Base-by-base conservation (phyloP, 805 yeast genomes). In the Candida insectalens region DNA sequence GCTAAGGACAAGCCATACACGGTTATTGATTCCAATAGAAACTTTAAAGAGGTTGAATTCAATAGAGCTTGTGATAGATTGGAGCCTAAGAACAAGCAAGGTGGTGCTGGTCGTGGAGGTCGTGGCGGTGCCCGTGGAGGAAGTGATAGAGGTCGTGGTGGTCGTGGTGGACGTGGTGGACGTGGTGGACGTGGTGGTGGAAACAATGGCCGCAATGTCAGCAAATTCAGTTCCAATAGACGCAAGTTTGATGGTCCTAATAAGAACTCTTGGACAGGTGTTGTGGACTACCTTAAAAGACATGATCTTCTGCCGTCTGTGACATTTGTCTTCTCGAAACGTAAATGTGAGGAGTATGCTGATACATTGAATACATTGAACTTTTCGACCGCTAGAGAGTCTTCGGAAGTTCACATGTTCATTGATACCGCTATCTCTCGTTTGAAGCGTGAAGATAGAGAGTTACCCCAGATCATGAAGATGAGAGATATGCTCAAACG, bases 281-380 rank as follows among this genome's bases (percentile, higher is more conserved):
- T 92, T 23, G 83, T 83, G 6, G 83, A 83, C 36, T 74, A 70
- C 40, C 59, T 92, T 44, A 74, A 76, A 43, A 66, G 70, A 21
- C 67, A 80, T 29, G 73, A 73, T 30, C 61, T 92, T n/a, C 62
- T 88, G 19, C 98, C 98, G 1, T 95, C 83, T 3, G 97, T 92
- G 13, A 65, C 84, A 4, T 92, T 92, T 52, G 97, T 92, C 2
- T 92, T 92, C 50, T 85, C 96, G 20, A 84, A 92, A 49, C 87
- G 85, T 49, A 71, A 87, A 46, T 87, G 96, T 58, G 97, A 89
- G 56, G 94, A 84, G 45, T 87, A 83, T 56, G 96, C 96, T 1
- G 82, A 76, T 44, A 73, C 87, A 35, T 57, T 92, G 32, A 61
- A 69, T 6, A 72, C 84, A 15, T 60, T 84, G 22, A 87, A 87